These are phyloP conservation scores for Auricularia auricula-judae DNA, from an alignment of 768 basidiomycete genomes.

Conservation along the genomic window DNA sequence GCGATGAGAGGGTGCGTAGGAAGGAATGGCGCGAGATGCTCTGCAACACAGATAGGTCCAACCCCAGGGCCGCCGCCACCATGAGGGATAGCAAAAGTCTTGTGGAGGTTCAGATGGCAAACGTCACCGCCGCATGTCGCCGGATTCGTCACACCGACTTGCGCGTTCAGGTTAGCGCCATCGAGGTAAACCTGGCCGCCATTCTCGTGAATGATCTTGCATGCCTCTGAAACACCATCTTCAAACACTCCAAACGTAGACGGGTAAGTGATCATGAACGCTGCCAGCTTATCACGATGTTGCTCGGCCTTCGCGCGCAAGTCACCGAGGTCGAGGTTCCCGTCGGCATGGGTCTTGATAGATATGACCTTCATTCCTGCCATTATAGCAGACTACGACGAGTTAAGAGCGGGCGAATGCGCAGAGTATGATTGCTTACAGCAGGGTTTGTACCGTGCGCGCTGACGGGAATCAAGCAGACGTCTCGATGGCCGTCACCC, in stretches of 20 bases:
- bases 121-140: constrained; percentile 96
- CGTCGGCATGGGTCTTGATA: constrained; percentile 81
- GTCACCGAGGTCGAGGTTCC: constrained; percentile 82
- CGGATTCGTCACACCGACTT: constrained; percentile 86
- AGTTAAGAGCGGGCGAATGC: background rate
- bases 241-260: constrained; percentile 99
- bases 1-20: constrained; percentile 73
- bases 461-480: constrained; percentile 89
- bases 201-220: constrained; percentile 85
- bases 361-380: constrained; percentile 93
- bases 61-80: constrained; percentile 97
- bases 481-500: constrained; percentile 73
- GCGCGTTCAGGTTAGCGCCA: constrained; percentile 91
- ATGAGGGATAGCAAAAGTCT: constrained; percentile 95
- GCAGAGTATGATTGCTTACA: constrained; percentile 32
- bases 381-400: constrained; percentile 79
- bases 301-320: constrained; percentile 78
- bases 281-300: constrained; percentile 84
- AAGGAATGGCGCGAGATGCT: constrained; percentile 90
- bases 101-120: constrained; percentile 96
- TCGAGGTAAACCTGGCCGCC: constrained; percentile 98
- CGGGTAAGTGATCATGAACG: constrained; percentile 97
- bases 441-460: constrained; percentile 99
- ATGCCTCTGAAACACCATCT: constrained; percentile 75
- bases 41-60: constrained; percentile 89